Evolutionary conservation across 2,329 filamentous ascomycete species (phyloP).

Genomic region (Talaromyces sp.): DNA sequence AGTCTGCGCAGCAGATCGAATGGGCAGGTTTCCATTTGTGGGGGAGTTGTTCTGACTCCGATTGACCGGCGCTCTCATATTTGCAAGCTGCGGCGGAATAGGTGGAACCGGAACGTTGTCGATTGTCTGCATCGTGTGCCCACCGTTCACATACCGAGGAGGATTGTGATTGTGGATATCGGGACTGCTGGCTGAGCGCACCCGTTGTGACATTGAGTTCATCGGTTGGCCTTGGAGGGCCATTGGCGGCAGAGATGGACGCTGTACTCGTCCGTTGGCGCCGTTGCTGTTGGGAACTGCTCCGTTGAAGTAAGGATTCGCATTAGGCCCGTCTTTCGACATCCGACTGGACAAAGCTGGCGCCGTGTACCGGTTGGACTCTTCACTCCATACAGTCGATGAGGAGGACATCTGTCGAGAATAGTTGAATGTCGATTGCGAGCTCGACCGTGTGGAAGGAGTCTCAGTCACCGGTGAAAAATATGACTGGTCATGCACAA

Average conservation of each 20-base stretch:
- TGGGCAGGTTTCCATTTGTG: constrained; percentile 57
- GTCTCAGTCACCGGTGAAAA: constrained; percentile 79
- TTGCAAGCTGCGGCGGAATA: constrained; percentile 64
- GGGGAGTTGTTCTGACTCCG: constrained; percentile 81
- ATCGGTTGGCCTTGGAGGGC: constrained; percentile 49
- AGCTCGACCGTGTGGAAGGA: constrained; percentile 51
- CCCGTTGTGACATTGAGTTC: constrained; percentile 56
- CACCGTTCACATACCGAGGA: constrained; percentile 46
- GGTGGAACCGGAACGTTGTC: constrained; percentile 66
- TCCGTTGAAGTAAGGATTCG: constrained; percentile 57
- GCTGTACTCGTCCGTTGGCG: constrained; percentile 56
- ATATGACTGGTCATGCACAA: constrained; percentile 65
- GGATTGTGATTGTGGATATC: constrained; percentile 72
- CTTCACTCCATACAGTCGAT: constrained; percentile 63
- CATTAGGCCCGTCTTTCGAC: constrained; percentile 67
- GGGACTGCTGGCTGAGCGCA: constrained; percentile 89
- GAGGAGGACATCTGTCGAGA: constrained; percentile 68
- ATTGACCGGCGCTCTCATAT: constrained; percentile 55
- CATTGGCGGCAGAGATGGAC: constrained; percentile 75
- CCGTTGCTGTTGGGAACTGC: constrained; percentile 24
- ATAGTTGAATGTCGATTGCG: constrained; percentile 66
- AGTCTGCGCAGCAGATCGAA: constrained; percentile 64
- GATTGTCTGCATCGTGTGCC: constrained; percentile 47
- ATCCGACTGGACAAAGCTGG: constrained; percentile 76
- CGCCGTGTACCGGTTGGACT: constrained; percentile 76